A percentile compares a stretch with the other conserved stretches of the same genome.
Conservation (phyloP, 2,329 filamentous ascomycete genomes). For the Monosporascus cannonballus region DNA sequence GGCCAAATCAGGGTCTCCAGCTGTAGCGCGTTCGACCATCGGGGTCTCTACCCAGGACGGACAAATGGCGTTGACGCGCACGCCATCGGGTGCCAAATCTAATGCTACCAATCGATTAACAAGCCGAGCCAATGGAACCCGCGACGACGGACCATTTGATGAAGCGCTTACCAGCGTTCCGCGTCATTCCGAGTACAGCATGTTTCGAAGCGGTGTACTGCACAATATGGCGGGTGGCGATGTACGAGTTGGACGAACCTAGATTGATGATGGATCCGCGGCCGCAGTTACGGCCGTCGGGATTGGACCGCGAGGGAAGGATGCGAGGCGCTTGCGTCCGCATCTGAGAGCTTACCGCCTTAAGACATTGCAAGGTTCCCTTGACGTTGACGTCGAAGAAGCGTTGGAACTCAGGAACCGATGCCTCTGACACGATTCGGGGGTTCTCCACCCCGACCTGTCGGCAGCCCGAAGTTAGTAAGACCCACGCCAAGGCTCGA, state of each 20-base stretch:
- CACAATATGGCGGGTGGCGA: neutral
- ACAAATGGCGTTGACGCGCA: slow-evolving; percentile 27
- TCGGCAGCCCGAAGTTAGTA: neutral
- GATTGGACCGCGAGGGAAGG: neutral
- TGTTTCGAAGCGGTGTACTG: neutral
- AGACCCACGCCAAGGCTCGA: neutral
- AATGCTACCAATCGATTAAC: slow-evolving; percentile 11
- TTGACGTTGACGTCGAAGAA: neutral
- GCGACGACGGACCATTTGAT: neutral
- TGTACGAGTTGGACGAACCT: neutral
- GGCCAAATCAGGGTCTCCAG: slow-evolving; percentile 7
- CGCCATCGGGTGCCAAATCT: slow-evolving; percentile 18
- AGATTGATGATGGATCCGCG: neutral
- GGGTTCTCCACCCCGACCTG: neutral
- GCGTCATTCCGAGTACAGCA: neutral
- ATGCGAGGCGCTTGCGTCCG: neutral
- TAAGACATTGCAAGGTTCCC: neutral
- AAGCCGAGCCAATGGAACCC: too few species aligned
- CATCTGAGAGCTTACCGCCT: neutral
- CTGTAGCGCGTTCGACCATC: slow-evolving; percentile 16
- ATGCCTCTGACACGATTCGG: neutral
- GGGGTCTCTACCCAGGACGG: slow-evolving; percentile 25
- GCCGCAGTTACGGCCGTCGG: neutral
- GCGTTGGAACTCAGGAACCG: neutral
- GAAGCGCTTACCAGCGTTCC: neutral